Conservation (phyloP, 1,139 yeast species). For the Lodderomyces metapsilosis region DNA sequence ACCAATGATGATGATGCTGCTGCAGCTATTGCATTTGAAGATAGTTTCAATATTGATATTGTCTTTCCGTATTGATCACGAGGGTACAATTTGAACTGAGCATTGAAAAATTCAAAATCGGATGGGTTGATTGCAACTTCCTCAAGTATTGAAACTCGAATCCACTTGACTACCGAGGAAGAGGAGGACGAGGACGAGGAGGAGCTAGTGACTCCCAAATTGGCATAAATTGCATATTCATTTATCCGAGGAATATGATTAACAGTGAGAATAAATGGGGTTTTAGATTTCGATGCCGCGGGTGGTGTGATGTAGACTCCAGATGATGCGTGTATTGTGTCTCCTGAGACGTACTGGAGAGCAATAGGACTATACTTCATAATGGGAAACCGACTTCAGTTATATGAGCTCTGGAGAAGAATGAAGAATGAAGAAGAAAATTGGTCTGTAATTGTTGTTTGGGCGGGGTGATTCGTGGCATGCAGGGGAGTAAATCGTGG, state of each 20-base stretch:
- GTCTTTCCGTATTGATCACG: constrained; percentile 16
- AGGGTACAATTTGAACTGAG: constrained; percentile 29
- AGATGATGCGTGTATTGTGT: constrained; percentile 20
- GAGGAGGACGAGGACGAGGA: too few relatives aligned
- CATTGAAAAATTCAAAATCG: constrained; percentile 16
- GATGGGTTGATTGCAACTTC: constrained; percentile 2
- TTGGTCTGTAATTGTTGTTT: too few relatives aligned
- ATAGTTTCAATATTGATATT: constrained; percentile 4
- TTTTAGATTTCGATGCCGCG: neutral
- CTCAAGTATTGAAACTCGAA: constrained; percentile 5
- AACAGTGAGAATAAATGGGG: constrained; percentile 19
- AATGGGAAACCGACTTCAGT: neutral
- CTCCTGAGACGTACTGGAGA: constrained; percentile 21
- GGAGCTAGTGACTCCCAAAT: constrained; percentile 14
- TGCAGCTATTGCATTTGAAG: neutral
- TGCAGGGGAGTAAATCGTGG: too few relatives aligned
- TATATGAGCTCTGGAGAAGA: neutral
- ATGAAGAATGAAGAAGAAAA: too few relatives aligned
- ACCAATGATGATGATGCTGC: neutral
- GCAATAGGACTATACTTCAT: constrained; percentile 24
- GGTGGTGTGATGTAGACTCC: constrained; percentile 24
- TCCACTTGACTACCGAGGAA: too few relatives aligned
- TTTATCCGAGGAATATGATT: constrained; percentile 17
- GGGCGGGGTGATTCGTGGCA: too few relatives aligned
- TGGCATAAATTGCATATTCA: constrained; percentile 17